These are phyloP conservation scores for Rhododendron griersonianum DNA, from an alignment of 148 eudicot species.

Conservation along the genomic window DNA sequence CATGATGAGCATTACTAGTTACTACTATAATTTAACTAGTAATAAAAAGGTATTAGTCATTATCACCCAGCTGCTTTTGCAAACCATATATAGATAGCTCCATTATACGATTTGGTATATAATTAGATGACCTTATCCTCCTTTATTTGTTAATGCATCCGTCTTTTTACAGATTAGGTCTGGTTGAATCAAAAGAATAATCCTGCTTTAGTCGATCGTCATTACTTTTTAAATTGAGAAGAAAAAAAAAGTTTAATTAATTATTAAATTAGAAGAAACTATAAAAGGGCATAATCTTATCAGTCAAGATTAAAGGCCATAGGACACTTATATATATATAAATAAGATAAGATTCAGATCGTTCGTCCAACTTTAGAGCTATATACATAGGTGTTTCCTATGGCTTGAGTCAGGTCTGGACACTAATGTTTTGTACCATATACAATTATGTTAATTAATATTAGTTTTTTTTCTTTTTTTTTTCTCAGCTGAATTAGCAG, in stretches of 20 bases:
- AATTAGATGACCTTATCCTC: neutral
- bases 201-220: neutral
- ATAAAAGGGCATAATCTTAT: neutral
- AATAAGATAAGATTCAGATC: neutral
- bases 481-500: too few species aligned
- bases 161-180: constrained; percentile 8
- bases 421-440: neutral
- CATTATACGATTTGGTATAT: neutral
- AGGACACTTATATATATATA: too few species aligned
- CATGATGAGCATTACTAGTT: constrained; percentile 13
- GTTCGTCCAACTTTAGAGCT: too few species aligned
- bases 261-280: too few species aligned
- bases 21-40: neutral
- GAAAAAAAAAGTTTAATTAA: too few species aligned
- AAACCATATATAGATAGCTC: neutral
- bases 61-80: constrained; percentile 12
- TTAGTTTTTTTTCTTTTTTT: too few species aligned
- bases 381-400: too few species aligned
- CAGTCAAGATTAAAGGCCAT: too few species aligned
- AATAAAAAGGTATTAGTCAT: neutral
- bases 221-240: neutral
- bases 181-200: constrained; percentile 3
- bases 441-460: neutral
- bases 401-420: neutral
- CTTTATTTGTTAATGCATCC: neutral